Conservation (phyloP, 352 stramenopile genomes). For the Lagenidium giganteum region DNA sequence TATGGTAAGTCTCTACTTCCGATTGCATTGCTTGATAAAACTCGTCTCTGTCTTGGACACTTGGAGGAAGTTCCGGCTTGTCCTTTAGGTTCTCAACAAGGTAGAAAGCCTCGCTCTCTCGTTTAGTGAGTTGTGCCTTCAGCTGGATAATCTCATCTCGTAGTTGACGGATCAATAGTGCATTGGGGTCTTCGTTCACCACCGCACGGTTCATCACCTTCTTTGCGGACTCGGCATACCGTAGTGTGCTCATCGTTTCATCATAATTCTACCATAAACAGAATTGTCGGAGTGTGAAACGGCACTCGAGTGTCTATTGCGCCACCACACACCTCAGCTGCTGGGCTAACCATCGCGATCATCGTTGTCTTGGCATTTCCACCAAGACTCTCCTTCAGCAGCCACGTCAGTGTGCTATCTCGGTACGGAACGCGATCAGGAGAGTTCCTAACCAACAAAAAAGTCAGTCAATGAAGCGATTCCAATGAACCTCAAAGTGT, state of each 20-base stretch:
- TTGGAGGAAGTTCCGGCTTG: constrained; percentile 7
- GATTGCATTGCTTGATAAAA: constrained; percentile 19
- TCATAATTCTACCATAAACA: constrained; percentile 58
- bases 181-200: constrained; percentile 82
- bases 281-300: no score
- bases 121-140: constrained; percentile 27
- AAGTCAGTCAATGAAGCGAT: background rate
- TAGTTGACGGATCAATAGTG: constrained; percentile 68
- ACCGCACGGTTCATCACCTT: constrained; percentile 78
- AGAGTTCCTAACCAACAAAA: constrained; percentile 1
- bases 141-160: constrained; percentile 69
- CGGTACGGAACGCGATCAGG: constrained; percentile 78
- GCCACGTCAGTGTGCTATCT: constrained; percentile 83
- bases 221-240: constrained; percentile 81
- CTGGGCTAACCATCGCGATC: constrained; percentile 79
- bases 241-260: constrained; percentile 81
- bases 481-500: no score
- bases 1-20: constrained; percentile 8
- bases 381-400: constrained; percentile 81
- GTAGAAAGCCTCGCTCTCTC: constrained; percentile 22
- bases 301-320: no score
- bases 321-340: constrained; percentile 43
- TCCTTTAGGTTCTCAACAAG: constrained; percentile 20
- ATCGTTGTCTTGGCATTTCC: constrained; percentile 88
- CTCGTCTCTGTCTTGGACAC: constrained; percentile 12